These are phyloP conservation scores for Aureobasidium sp. DNA, from an alignment of 2,329 filamentous ascomycete genomes.

Conservation along the genomic window DNA sequence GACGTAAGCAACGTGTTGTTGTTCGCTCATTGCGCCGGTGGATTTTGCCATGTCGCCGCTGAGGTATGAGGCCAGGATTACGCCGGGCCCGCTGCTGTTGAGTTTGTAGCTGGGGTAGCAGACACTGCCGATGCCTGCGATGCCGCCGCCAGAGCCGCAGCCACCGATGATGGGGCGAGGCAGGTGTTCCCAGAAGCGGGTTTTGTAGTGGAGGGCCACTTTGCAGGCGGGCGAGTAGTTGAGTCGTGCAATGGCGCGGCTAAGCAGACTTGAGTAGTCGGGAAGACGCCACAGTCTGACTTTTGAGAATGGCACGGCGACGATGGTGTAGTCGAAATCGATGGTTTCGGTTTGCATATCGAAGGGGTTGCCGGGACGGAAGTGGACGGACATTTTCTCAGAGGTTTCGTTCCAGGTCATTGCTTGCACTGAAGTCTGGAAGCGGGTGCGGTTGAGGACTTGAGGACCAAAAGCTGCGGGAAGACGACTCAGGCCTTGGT, in stretches of 20 bases:
- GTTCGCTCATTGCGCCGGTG: constrained; percentile 46
- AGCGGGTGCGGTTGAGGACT: constrained; percentile 50
- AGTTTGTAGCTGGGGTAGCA: constrained; percentile 63
- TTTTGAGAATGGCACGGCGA: constrained; percentile 58
- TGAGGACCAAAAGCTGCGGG: constrained; percentile 57
- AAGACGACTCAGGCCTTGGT: constrained; percentile 53
- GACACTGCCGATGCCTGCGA: constrained; percentile 54
- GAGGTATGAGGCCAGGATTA: constrained; percentile 55
- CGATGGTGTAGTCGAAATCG: constrained; percentile 60
- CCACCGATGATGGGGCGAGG: constrained; percentile 55
- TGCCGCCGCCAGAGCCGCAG: constrained; percentile 53
- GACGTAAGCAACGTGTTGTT: constrained; percentile 56
- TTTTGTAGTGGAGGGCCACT: constrained; percentile 61
- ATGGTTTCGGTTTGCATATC: constrained; percentile 38
- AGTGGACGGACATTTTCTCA: constrained; percentile 52
- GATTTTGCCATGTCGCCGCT: constrained; percentile 40
- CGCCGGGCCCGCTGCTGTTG: constrained; percentile 56
- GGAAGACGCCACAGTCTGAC: constrained; percentile 58
- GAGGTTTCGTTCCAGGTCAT: constrained; percentile 47
- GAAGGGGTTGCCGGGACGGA: constrained; percentile 44
- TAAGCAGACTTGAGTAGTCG: constrained; percentile 43
- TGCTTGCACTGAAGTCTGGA: constrained; percentile 52
- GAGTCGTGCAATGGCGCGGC: constrained; percentile 42
- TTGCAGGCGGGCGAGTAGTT: constrained; percentile 48
- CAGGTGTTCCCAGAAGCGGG: constrained; percentile 55